Evolutionary conservation across 371 early-diverging fungal genomes (phyloP).

Genomic region (Mucor plumbeus): DNA sequence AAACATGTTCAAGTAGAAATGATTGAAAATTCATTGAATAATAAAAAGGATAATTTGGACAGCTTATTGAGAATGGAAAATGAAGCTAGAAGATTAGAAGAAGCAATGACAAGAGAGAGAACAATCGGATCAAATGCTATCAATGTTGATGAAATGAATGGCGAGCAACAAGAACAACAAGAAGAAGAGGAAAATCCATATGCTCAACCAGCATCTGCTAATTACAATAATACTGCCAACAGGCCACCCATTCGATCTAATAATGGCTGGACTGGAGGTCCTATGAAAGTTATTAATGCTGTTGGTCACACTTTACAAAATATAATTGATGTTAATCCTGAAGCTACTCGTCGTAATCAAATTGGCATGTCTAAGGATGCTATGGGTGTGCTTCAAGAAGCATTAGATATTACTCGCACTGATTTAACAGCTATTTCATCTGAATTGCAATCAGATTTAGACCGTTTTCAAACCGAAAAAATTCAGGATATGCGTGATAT

Average conservation of each 20-base stretch:
- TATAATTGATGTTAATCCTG: slow-evolving; percentile 95
- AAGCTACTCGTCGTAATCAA: slow-evolving; percentile 85
- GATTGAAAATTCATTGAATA: slow-evolving; percentile 72
- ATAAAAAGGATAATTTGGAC: slow-evolving; percentile 70
- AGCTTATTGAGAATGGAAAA: slow-evolving; percentile 77
- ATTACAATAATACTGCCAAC: slow-evolving; percentile 10
- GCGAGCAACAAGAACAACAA: neutral
- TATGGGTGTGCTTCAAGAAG: slow-evolving; percentile 78
- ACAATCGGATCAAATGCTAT: slow-evolving; percentile 41
- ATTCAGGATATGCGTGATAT: slow-evolving; percentile 82
- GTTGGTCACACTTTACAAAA: slow-evolving; percentile 81
- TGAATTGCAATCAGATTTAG: slow-evolving; percentile 86
- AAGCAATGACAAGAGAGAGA: slow-evolving; percentile 64
- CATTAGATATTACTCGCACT: slow-evolving; percentile 67
- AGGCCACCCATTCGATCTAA: slow-evolving; percentile 17
- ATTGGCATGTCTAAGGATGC: slow-evolving; percentile 90
- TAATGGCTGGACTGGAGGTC: slow-evolving; percentile 47
- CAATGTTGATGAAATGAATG: slow-evolving; percentile 37
- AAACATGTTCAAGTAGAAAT: slow-evolving; percentile 88
- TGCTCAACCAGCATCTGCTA: slow-evolving; percentile 7
- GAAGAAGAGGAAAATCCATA: slow-evolving; percentile 27
- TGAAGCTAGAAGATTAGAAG: slow-evolving; percentile 87
- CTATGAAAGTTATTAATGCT: slow-evolving; percentile 63
- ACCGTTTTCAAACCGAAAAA: slow-evolving; percentile 92
- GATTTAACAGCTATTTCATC: slow-evolving; percentile 78